Conservation (phyloP, 164 flowering plant species). For the Chimonanthus salicifolius region DNA sequence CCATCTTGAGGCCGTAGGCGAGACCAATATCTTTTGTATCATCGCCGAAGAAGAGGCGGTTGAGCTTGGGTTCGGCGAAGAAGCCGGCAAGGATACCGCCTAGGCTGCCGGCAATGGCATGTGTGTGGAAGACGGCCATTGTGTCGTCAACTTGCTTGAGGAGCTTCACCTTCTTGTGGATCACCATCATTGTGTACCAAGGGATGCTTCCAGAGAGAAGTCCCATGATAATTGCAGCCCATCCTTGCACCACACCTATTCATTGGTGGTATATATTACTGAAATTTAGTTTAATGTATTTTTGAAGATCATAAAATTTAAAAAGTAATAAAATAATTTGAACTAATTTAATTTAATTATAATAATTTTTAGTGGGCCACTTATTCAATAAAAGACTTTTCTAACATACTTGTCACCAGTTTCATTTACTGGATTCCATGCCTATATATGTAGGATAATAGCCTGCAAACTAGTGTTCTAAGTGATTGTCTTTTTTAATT, state of each 20-base stretch:
- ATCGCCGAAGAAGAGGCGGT: conserved; percentile 23
- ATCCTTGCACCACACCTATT: conserved; percentile 25
- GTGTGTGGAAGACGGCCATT: conserved; percentile 37
- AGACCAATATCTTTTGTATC: conserved; percentile 22
- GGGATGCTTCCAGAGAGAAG: conserved; percentile 39
- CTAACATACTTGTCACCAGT: neutral
- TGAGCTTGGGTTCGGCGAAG: conserved; percentile 32
- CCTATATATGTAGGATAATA: no score
- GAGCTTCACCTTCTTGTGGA: conserved; percentile 25
- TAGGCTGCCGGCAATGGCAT: conserved; percentile 34
- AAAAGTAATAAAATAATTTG: no score
- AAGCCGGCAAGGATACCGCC: conserved; percentile 41
- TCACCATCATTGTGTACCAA: conserved; percentile 44
- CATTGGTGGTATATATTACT: neutral
- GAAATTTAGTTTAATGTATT: neutral
- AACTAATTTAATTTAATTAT: neutral
- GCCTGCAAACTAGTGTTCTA: no score
- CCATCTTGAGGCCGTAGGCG: conserved; percentile 20
- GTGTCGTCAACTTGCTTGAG: conserved; percentile 32
- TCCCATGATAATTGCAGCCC: conserved; percentile 47
- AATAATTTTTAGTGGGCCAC: neutral
- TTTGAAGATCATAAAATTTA: neutral
- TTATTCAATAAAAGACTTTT: neutral
- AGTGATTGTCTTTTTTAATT: no score
- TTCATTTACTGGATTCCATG: neutral